Evolutionary conservation across 2,329 filamentous ascomycete species (phyloP), one percentile per base, ranked within the genome.

Genomic region (Aureobasidium leucospermi): DNA sequence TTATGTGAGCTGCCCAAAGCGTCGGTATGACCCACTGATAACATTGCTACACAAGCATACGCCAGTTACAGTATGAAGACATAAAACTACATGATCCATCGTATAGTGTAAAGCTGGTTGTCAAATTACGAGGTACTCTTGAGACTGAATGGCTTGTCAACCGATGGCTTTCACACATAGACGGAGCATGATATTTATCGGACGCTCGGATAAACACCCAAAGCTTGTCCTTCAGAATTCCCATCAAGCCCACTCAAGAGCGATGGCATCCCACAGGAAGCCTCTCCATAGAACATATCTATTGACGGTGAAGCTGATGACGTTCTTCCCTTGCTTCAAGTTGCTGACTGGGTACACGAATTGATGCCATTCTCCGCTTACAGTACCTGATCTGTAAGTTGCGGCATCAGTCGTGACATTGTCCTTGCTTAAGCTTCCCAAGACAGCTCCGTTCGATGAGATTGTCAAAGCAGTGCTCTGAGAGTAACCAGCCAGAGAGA

Each of bases 241-340:
- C 3, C 23, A 45, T 45, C 19, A 29, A 46, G 16, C 19, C 59
- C 52, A 60, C 19, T 60, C 59, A 10, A 60, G 51, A 28, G 55
- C 48, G 9, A 57, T 13, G 8, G 43, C 55, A 43, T 60, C 59
- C 59, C 59, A 60, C 19, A 60, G 31, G 28, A 60, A 57, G 9
- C 59, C 52, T 34, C 59, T 57, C 45, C 59, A 52, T 10, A 57
- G 19, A 6, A 75, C 71, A 7, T 65, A 68, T 6, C 73, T 72
- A 36, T 73, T 68, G 1, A 68, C 68, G 0, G 72, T 74, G 60
- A 75, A 75, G 45, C 75, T 75, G 63, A 75, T 72, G 48, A 69
- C 71, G 61, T 75, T 75, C n/a, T 16, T 36, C 13, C 52, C 59
- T 39, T 57, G 11, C n/a, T 45, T 31, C 43, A 61, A 19, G 45